Evolutionary conservation across 257 asterid species (phyloP).

Genomic region (Asclepias syriaca): DNA sequence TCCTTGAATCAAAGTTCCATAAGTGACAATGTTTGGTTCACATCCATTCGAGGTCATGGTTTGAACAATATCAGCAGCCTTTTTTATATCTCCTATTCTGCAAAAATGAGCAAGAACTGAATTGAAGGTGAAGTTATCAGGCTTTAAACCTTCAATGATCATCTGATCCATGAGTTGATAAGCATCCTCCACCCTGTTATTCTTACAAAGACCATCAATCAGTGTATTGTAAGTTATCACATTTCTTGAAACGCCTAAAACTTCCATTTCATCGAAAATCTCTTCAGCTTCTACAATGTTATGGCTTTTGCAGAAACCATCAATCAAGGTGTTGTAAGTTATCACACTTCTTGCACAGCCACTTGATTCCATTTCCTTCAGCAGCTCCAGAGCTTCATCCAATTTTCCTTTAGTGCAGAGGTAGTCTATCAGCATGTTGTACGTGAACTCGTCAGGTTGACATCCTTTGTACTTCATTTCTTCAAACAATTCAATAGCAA

Average conservation of each 20-base stretch:
- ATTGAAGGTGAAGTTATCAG: slow-evolving; percentile 75
- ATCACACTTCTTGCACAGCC: slow-evolving; percentile 69
- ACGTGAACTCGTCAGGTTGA: slow-evolving; percentile 82
- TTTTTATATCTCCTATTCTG: slow-evolving; percentile 68
- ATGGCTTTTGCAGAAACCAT: slow-evolving; percentile 72
- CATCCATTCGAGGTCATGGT: slow-evolving; percentile 75
- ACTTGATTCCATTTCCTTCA: slow-evolving; percentile 81
- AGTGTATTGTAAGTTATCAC: slow-evolving; percentile 76
- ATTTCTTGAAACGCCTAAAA: slow-evolving; percentile 74
- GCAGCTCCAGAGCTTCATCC: slow-evolving; percentile 56
- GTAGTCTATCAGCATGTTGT: slow-evolving; percentile 70
- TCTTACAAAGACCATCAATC: slow-evolving; percentile 77
- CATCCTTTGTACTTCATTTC: slow-evolving; percentile 80
- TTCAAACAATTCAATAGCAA: slow-evolving; percentile 55
- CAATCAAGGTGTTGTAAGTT: slow-evolving; percentile 71
- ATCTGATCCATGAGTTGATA: slow-evolving; percentile 88
- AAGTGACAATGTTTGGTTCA: slow-evolving; percentile 78
- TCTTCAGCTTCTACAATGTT: slow-evolving; percentile 83
- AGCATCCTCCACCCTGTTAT: slow-evolving; percentile 73
- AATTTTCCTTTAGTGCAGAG: slow-evolving; percentile 64
- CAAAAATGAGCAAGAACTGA: slow-evolving; percentile 76
- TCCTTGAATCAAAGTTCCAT: slow-evolving; percentile 79
- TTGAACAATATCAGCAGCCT: slow-evolving; percentile 81
- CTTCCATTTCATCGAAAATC: slow-evolving; percentile 84
- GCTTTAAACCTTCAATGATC: slow-evolving; percentile 78